These are phyloP conservation scores for Penicillium sp. DNA, from an alignment of 2,329 filamentous ascomycete species.

Conservation along the genomic window DNA sequence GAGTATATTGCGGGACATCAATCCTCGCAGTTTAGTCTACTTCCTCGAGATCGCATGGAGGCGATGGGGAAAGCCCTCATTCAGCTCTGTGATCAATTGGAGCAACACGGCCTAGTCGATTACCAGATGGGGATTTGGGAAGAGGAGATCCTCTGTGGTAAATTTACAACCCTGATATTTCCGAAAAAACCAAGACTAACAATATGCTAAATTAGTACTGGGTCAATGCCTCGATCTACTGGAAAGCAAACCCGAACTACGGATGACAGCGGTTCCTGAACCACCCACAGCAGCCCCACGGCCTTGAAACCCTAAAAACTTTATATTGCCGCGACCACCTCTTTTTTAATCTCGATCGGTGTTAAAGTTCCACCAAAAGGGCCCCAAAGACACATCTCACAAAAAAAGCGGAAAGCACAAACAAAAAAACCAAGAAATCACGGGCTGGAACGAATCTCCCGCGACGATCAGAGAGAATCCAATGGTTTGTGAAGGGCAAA, in stretches of 20 bases:
- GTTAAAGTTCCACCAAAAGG: neutral
- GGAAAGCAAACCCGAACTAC: constrained; percentile 38
- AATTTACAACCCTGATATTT: constrained; percentile 38
- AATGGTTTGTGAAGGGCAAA: neutral
- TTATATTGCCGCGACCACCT: neutral
- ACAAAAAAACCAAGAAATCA: neutral
- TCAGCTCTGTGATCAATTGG: constrained; percentile 78
- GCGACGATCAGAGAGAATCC: constrained; percentile 5
- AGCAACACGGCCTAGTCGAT: constrained; percentile 91
- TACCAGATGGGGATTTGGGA: constrained; percentile 98
- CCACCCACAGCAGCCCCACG: constrained; percentile 5
- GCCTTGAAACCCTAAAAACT: constrained; percentile 6
- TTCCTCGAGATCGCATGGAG: constrained; percentile 69
- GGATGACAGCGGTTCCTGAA: constrained; percentile 21
- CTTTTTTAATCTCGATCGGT: neutral
- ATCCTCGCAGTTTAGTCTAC: constrained; percentile 59
- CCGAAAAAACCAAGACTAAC: neutral
- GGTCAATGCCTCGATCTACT: constrained; percentile 56
- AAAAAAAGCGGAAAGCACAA: neutral
- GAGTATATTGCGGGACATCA: constrained; percentile 60
- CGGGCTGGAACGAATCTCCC: neutral
- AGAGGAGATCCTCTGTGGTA: constrained; percentile 83
- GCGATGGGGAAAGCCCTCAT: constrained; percentile 81
- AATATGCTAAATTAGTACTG: constrained; percentile 43
- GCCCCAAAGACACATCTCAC: neutral